These are phyloP conservation scores for Phytophthora sp. DNA, from an alignment of 352 stramenopile species.

Conservation along the genomic window DNA sequence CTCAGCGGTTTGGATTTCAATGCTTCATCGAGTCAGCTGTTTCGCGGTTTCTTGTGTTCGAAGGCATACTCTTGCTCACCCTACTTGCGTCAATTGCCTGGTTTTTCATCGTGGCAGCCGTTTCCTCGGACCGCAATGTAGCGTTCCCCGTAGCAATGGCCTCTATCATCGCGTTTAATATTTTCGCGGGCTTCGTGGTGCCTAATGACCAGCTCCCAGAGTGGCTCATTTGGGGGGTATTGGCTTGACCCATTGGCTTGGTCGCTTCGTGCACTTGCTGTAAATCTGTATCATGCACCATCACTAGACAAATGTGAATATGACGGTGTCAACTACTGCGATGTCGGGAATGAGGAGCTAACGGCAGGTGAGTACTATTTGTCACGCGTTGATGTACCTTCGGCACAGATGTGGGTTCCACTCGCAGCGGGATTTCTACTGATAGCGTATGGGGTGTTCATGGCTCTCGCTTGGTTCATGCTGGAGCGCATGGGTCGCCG, in stretches of 20 bases:
- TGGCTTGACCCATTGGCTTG: conserved; percentile 26
- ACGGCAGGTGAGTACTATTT: conserved; percentile 15
- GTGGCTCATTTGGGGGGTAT: conserved; percentile 54
- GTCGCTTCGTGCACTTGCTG: conserved; percentile 15
- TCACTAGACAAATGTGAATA: conserved; percentile 13
- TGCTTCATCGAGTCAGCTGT: conserved; percentile 1
- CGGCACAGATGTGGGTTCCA: conserved; percentile 9
- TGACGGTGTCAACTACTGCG: conserved; percentile 5
- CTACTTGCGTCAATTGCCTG: conserved; percentile 22
- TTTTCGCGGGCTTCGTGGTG: conserved; percentile 55
- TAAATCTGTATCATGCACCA: conserved; percentile 6
- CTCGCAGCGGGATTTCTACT: conserved; percentile 8
- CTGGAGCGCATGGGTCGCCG: conserved; percentile 17
- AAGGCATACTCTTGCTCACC: conserved; percentile 58
- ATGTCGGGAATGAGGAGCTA: background rate
- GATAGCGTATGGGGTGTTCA: conserved; percentile 14
- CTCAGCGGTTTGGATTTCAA: conserved; percentile 58
- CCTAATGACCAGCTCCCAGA: conserved; percentile 36
- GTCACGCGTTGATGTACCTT: conserved; percentile 6
- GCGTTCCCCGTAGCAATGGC: conserved; percentile 36
- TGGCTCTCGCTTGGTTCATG: conserved; percentile 12
- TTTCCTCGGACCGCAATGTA: conserved; percentile 35
- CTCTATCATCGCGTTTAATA: conserved; percentile 32
- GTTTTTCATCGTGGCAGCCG: conserved; percentile 30
- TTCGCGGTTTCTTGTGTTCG: conserved; percentile 56